Evolutionary conservation across 73 alveolate genomes (phyloP).

Genomic region (Uronychia binucleata): DNA sequence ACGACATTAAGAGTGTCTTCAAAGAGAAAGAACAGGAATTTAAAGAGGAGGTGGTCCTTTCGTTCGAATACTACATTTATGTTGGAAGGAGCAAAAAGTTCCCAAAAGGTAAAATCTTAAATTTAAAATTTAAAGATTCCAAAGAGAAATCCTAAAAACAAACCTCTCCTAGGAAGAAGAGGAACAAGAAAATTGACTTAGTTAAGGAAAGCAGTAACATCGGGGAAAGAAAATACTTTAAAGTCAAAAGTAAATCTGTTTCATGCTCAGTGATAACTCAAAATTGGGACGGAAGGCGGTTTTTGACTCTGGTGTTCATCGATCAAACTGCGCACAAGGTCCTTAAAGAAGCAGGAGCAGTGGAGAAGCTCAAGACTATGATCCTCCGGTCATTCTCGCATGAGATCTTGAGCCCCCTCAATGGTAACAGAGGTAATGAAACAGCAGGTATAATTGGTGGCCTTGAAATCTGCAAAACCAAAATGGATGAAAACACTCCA

Average conservation of each 20-base stretch:
- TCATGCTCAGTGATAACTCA: neutral
- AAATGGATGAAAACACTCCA: neutral
- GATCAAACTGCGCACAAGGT: neutral
- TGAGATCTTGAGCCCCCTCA: conserved; percentile 1
- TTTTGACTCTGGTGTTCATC: neutral
- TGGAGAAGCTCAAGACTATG: conserved; percentile 5
- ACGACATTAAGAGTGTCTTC: neutral
- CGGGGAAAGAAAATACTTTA: neutral
- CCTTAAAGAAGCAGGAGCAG: neutral
- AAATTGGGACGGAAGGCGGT: neutral
- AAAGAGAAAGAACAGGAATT: neutral
- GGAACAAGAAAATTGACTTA: neutral
- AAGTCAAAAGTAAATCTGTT: neutral
- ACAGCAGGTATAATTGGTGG: neutral
- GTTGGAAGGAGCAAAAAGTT: neutral
- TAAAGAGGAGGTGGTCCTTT: no score
- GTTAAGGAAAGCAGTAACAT: neutral
- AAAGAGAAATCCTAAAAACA: neutral
- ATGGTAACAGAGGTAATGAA: neutral
- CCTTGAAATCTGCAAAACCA: neutral
- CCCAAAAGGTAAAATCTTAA: neutral
- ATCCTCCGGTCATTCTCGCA: conserved; percentile 7
- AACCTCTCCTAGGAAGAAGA: neutral
- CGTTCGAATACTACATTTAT: neutral
- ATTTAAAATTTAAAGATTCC: no score